These are phyloP conservation scores for Fusarium circinatum DNA, from an alignment of 2,329 filamentous ascomycete genomes.

Conservation along the genomic window DNA sequence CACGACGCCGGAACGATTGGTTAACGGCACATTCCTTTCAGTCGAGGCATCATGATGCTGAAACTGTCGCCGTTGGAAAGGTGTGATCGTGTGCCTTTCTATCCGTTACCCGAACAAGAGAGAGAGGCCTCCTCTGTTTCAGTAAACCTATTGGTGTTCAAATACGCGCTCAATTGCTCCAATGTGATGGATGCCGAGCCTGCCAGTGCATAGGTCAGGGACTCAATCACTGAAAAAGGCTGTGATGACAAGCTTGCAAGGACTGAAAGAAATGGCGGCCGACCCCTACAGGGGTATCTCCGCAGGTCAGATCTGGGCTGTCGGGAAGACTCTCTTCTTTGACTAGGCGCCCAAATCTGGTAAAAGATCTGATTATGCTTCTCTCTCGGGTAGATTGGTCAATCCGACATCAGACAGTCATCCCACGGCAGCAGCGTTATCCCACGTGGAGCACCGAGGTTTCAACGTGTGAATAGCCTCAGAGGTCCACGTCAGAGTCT, in stretches of 20 bases:
- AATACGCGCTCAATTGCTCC: conserved; percentile 4
- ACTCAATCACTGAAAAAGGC: background rate
- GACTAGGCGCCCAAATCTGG: background rate
- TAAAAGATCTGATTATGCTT: conserved; percentile 5
- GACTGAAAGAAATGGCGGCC: conserved; percentile 31
- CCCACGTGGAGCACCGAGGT: conserved; percentile 20
- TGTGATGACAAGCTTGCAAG: conserved; percentile 3
- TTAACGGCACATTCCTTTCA: background rate
- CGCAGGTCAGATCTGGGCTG: conserved; percentile 13
- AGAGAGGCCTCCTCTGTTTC: conserved; percentile 1
- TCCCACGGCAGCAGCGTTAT: background rate
- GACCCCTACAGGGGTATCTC: conserved; percentile 24
- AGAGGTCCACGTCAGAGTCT: background rate
- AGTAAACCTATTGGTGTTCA: background rate
- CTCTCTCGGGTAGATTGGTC: conserved; percentile 9
- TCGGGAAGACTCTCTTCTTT: background rate
- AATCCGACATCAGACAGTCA: conserved; percentile 12
- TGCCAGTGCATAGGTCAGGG: background rate
- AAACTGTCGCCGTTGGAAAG: conserved; percentile 10
- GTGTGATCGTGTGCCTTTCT: background rate
- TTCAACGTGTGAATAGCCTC: conserved; percentile 8
- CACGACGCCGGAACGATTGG: conserved; percentile 5
- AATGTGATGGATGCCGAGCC: background rate
- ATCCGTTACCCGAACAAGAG: background rate
- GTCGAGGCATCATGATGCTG: conserved; percentile 14